Percentiles rank a stretch among this genome's conserved stretches.
Evolutionary conservation across 148 eudicot species (phyloP).

Genomic region (Chenopodium berlandieri): DNA sequence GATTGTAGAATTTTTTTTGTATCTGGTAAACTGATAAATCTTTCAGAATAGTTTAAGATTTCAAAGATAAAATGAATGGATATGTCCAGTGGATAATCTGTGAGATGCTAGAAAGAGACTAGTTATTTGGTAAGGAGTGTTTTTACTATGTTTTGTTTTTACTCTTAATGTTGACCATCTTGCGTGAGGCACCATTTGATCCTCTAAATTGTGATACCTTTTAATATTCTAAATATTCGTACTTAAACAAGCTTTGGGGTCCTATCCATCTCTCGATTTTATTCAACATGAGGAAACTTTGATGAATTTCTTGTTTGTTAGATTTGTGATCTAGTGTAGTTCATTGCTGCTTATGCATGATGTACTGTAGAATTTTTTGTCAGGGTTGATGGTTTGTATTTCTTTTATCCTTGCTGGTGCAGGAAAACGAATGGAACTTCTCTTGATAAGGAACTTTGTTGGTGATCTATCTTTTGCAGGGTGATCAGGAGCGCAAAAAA

Average conservation of each 20-base stretch:
- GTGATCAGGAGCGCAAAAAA: conserved; percentile 61
- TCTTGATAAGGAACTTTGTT: neutral
- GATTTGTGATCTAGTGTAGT: neutral
- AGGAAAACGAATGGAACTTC: neutral
- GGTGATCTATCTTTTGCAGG: conserved; percentile 40
- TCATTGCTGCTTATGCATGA: neutral
- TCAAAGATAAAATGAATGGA: neutral
- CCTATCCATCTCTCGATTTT: neutral
- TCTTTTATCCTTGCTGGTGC: neutral
- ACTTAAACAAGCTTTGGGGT: neutral
- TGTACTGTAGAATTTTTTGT: neutral
- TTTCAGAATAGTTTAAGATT: neutral
- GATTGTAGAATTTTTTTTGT: neutral
- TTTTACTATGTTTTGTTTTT: neutral
- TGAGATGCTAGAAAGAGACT: neutral
- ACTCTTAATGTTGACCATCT: neutral
- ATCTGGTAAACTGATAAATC: neutral
- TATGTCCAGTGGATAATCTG: neutral
- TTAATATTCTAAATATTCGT: neutral
- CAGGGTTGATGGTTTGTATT: neutral
- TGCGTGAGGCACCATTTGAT: neutral
- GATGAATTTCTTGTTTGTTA: neutral
- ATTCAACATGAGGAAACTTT: neutral
- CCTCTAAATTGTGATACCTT: neutral
- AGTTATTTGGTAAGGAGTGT: neutral